Percentiles rank a stretch among this genome's conserved stretches.
These are phyloP conservation scores for Rugiboletus extremiorientalis DNA, from an alignment of 1,284 basidiomycete species.

Conservation along the genomic window DNA sequence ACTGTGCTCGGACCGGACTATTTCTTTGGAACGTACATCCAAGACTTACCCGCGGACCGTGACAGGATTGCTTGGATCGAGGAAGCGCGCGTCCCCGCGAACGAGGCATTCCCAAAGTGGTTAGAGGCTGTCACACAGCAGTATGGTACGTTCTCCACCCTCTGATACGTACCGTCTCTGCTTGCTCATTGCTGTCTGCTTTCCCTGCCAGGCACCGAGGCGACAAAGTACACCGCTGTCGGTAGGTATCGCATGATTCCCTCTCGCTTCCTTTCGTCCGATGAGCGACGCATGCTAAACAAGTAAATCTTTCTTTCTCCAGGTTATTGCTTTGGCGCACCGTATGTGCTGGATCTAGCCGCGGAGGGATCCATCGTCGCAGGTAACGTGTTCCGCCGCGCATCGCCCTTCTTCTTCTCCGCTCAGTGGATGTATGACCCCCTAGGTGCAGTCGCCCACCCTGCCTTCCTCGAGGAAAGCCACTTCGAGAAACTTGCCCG, in stretches of 20 bases:
- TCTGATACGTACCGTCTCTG: not conserved
- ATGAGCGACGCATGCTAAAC: not conserved
- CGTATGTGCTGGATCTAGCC: constrained; percentile 46
- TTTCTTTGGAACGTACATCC: constrained; percentile 15
- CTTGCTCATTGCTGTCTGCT: not conserved
- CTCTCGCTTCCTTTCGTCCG: not conserved
- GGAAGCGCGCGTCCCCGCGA: not conserved
- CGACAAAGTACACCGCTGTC: constrained; percentile 35
- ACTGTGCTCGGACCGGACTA: constrained; percentile 29
- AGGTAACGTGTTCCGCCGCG: constrained; percentile 30
- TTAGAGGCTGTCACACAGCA: constrained; percentile 17
- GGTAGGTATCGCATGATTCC: constrained; percentile 32
- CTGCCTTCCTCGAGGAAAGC: constrained; percentile 51
- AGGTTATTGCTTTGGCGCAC: constrained; percentile 60
- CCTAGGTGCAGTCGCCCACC: constrained; percentile 52
- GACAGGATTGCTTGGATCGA: constrained; percentile 13
- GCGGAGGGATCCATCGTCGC: constrained; percentile 45
- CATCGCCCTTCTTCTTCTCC: not conserved
- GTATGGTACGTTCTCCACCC: constrained; percentile 6
- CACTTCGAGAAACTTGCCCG: constrained; percentile 49
- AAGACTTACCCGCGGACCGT: not conserved
- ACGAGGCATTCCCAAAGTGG: constrained; percentile 22
- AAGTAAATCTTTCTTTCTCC: not conserved
- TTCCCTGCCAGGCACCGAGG: constrained; percentile 12
- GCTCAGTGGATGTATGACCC: not conserved